Conservation (phyloP, 352 stramenopile genomes). For the Globisporangium alternatum region DNA sequence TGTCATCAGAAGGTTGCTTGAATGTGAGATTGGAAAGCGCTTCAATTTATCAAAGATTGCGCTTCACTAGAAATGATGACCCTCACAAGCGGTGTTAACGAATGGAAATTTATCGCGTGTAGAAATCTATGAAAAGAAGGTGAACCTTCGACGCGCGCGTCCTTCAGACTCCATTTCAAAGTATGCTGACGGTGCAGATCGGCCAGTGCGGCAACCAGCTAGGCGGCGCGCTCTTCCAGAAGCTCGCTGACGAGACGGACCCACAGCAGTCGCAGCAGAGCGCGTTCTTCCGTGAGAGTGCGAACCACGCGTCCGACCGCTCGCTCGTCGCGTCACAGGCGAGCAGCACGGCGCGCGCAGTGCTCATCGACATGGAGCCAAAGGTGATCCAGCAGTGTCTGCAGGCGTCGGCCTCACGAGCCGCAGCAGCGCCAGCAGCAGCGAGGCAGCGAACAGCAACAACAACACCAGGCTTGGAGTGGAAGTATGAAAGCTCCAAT, state of each 20-base stretch:
- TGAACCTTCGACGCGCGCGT: no score
- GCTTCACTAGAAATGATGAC: no score
- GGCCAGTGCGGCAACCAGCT: conserved; percentile 82
- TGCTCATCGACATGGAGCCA: conserved; percentile 85
- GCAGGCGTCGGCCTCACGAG: background rate
- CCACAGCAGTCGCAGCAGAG: background rate
- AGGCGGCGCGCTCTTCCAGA: conserved; percentile 56
- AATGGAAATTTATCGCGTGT: no score
- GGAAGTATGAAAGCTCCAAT: conserved; percentile 47
- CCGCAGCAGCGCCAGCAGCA: background rate
- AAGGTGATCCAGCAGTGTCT: conserved; percentile 67
- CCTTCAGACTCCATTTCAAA: no score
- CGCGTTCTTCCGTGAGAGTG: conserved; percentile 24
- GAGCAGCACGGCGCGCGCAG: conserved; percentile 41
- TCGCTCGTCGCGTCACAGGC: conserved; percentile 2
- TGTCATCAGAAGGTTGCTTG: no score
- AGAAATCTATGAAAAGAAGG: no score
- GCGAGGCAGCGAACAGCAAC: background rate
- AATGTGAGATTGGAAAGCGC: background rate
- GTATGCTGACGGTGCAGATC: conserved; percentile 71
- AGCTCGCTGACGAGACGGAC: conserved; percentile 36
- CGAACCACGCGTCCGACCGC: conserved; percentile 10
- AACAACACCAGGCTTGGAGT: conserved; percentile 13
- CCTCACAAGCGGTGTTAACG: no score
- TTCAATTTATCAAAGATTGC: no score